Base-by-base conservation (phyloP, 1,139 yeast genomes). In the Candida glucosophila region DNA sequence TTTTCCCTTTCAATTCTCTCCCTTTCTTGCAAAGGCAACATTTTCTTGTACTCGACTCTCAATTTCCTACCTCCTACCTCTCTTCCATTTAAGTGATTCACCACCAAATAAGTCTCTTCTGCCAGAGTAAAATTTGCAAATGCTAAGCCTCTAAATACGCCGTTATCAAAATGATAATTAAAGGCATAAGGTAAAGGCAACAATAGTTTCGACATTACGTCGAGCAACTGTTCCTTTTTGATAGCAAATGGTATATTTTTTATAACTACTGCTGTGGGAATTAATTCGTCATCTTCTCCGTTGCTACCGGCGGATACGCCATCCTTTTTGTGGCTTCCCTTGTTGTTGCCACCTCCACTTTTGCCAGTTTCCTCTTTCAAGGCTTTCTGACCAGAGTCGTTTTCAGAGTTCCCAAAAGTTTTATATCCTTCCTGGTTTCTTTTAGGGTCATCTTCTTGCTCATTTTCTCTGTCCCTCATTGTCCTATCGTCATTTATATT, bases 241-340 rank as follows among this genome's bases (percentile, higher is more conserved):
- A 90, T 85, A 14, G 98, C 97, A 61, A 90, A 90, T 4, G 99
- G 98, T 37, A 90, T 90, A 54, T 90, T 90, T 47, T 90, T 90
- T 41, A 90, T 90, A 24, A 90, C 99, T 43, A 90, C 88, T 12
- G 99, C 99, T 6, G 98, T 92, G 20, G 97, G 97, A 36, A 90
- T 90, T 30, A 90, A 68, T 39, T 83, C 95, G 35, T 83, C 94
- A 40, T 79, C 90, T 16, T 25, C 39, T 28, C 30, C 30, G 28
- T 36, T 31, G 32, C 25, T 18, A 22, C 29, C 25, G 24, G 25
- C 19, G 8, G n/a, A n/a, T n/a, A n/a, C n/a, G n/a, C n/a, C n/a
- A n/a, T n/a, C n/a, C n/a, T n/a, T n/a, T n/a, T n/a, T n/a, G n/a
- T n/a, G n/a, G n/a, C n/a, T n/a, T n/a, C n/a, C n/a, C n/a, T n/a